phyloP scores from a whole-genome alignment of 257 asterid genomes.

The Capsicum rhomboideum region DNA sequence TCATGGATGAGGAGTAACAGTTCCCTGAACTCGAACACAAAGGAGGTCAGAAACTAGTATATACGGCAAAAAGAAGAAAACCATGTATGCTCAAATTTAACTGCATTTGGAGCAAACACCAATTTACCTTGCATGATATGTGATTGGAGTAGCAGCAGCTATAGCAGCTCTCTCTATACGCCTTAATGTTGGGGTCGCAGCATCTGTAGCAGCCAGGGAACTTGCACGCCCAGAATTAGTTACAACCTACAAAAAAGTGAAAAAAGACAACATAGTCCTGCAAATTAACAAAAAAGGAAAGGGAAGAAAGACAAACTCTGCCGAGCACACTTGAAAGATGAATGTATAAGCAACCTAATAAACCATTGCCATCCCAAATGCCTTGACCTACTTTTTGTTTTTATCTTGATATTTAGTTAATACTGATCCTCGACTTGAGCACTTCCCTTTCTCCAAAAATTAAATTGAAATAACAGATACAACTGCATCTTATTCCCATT shows the following conservation, averaged over 20 bases:
- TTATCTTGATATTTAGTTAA: not conserved
- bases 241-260: constrained; percentile 51
- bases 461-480: not conserved
- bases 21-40: constrained; percentile 51
- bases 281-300: not conserved
- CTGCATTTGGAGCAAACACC: constrained; percentile 1
- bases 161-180: constrained; percentile 99
- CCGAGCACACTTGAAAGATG: not conserved
- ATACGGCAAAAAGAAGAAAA: not conserved
- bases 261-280: not conserved
- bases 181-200: constrained; percentile 91
- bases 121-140: constrained; percentile 80
- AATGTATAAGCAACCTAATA: not conserved
- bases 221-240: constrained; percentile 98
- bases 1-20: constrained; percentile 86
- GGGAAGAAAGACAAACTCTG: not conserved
- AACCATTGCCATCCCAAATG: not conserved
- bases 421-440: not conserved
- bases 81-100: not conserved
- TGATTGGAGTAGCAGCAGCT: constrained; percentile 98
- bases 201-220: constrained; percentile 96
- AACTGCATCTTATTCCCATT: not conserved
- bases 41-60: not conserved
- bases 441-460: not conserved
- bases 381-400: not conserved